A percentile compares a stretch with the other conserved stretches of the same genome.
phyloP scores from a whole-genome alignment of 805 yeast species.

The Saturnispora diversa region DNA sequence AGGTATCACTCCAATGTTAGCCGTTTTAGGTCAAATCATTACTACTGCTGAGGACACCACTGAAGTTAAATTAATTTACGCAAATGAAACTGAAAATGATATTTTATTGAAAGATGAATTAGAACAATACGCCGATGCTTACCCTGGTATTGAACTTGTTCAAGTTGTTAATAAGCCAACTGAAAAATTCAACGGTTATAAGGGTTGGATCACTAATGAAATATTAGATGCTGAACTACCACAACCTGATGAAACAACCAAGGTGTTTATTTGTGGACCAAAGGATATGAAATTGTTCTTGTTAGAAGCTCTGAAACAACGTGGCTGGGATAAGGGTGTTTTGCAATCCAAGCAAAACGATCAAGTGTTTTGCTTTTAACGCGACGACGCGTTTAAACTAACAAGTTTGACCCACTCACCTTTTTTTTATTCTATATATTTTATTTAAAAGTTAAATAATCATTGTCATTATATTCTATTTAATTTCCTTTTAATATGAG shows the following conservation, averaged over 20 bases:
- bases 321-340: conserved; percentile 47
- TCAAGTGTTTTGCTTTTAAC: conserved; percentile 31
- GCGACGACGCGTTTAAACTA: conserved; percentile 1
- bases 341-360: conserved; percentile 28
- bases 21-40: conserved; percentile 62
- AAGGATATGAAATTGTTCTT: conserved; percentile 54
- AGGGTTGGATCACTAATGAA: conserved; percentile 55
- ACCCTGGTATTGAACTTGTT: conserved; percentile 54
- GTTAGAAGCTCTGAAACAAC: conserved; percentile 44
- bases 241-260: conserved; percentile 36
- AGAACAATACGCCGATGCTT: conserved; percentile 56
- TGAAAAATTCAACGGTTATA: conserved; percentile 48
- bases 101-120: conserved; percentile 64
- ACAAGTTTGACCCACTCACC: neutral
- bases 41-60: conserved; percentile 64
- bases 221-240: conserved; percentile 50
- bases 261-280: conserved; percentile 70
- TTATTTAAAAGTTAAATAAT: neutral
- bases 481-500: neutral
- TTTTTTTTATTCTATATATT: too few species aligned
- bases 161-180: conserved; percentile 51
- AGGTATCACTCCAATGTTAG: conserved; percentile 85
- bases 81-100: conserved; percentile 71
- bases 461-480: neutral
- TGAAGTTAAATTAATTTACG: conserved; percentile 53